phyloP scores from a whole-genome alignment of 176 grass and related monocot genomes.

The Triticum monococcum region DNA sequence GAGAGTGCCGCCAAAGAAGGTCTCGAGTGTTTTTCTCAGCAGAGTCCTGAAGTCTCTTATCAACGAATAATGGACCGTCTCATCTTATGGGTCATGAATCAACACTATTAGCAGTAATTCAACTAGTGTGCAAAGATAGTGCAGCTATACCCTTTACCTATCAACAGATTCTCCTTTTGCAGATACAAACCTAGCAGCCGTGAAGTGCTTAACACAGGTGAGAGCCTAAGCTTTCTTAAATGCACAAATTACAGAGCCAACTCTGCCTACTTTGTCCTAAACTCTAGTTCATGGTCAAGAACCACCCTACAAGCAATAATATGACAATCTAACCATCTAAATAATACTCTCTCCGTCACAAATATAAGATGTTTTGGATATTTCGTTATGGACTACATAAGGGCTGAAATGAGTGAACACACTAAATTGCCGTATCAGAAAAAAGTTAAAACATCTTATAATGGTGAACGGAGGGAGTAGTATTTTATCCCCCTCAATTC shows the following conservation, averaged over 20 bases:
- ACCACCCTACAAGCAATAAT: background rate
- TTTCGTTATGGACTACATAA: too few species aligned
- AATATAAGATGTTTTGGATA: too few species aligned
- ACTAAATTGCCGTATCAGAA: too few species aligned
- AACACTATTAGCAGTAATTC: background rate
- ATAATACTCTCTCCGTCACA: too few species aligned
- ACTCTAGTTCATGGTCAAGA: background rate
- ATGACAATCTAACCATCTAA: background rate
- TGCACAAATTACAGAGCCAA: slow-evolving; percentile 18
- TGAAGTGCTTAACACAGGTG: background rate
- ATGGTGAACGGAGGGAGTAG: too few species aligned
- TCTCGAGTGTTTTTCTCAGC: background rate
- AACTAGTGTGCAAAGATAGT: background rate
- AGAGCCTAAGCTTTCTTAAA: background rate
- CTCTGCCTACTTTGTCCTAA: background rate
- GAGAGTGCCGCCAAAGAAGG: background rate
- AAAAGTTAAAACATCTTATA: too few species aligned
- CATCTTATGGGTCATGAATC: background rate
- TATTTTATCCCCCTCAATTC: background rate
- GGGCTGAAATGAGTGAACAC: too few species aligned
- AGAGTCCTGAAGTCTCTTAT: background rate
- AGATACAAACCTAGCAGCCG: background rate
- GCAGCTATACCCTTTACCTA: background rate
- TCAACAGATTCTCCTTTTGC: background rate
- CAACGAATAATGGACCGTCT: background rate